A percentile compares a stretch with the other conserved stretches of the same genome.
Conservation (phyloP, 140 eudicot species). For the Oenanthe javanica region DNA sequence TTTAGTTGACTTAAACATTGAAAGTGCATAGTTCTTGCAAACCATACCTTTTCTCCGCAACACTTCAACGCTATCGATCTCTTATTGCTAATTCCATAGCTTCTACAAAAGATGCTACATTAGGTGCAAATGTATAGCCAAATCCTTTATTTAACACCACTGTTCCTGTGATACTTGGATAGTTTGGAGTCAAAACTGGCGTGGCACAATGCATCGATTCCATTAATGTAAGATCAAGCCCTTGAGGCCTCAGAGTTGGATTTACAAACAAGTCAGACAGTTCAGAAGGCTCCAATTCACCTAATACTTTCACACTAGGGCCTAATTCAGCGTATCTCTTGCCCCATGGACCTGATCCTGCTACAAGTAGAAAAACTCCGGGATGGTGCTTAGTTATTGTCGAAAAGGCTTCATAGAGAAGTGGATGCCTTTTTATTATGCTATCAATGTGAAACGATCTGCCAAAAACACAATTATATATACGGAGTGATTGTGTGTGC, state of each 20-base stretch:
- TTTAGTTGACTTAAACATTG: slow-evolving; percentile 19
- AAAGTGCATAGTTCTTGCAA: slow-evolving; percentile 19
- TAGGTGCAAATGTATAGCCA: slow-evolving; percentile 21
- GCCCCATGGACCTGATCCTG: slow-evolving; percentile 23
- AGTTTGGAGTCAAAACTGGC: slow-evolving; percentile 18
- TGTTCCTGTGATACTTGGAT: slow-evolving; percentile 23
- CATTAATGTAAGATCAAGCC: slow-evolving; percentile 24
- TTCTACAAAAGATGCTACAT: slow-evolving; percentile 13
- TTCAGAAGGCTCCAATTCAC: slow-evolving; percentile 10
- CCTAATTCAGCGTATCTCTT: slow-evolving; percentile 16
- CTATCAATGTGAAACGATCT: no score
- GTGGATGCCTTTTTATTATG: slow-evolving; percentile 19
- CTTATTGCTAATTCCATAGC: slow-evolving; percentile 14
- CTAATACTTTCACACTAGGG: slow-evolving; percentile 15
- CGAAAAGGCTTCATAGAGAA: slow-evolving; percentile 21
- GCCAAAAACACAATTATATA: no score
- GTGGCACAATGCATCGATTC: slow-evolving; percentile 22
- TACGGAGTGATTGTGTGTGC: no score
- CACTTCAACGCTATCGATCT: slow-evolving; percentile 1
- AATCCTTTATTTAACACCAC: slow-evolving; percentile 10
- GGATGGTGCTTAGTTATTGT: not conserved
- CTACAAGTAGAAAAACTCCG: slow-evolving; percentile 15
- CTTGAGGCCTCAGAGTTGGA: slow-evolving; percentile 30
- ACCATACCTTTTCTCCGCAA: slow-evolving; percentile 10
- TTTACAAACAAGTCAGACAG: slow-evolving; percentile 25